Conservation (phyloP, 2,329 filamentous ascomycete genomes). For the Diplodia seriata region DNA sequence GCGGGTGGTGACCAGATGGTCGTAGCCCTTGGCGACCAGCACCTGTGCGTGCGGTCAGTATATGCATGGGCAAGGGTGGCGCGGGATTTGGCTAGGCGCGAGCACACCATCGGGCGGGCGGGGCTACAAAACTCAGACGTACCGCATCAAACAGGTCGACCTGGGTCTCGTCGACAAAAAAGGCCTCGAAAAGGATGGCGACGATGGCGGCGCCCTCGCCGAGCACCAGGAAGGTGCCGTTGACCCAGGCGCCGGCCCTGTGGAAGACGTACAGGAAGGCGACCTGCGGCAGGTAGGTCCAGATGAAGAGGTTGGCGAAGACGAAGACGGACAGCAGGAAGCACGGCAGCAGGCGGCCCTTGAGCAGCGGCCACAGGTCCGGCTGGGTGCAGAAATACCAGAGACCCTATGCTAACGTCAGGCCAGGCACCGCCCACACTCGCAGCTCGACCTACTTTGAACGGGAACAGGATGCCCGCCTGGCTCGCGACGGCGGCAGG, state of each 20-base stretch:
- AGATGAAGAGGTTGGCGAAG: conserved; percentile 84
- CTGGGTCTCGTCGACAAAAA: conserved; percentile 72
- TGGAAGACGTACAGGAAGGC: conserved; percentile 91
- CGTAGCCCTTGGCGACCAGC: conserved; percentile 75
- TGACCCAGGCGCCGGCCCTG: conserved; percentile 81
- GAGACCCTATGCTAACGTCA: conserved; percentile 65
- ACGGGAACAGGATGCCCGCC: conserved; percentile 41
- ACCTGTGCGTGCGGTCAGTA: conserved; percentile 55
- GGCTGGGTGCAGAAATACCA: conserved; percentile 79
- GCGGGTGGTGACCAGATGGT: conserved; percentile 56
- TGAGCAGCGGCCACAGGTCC: conserved; percentile 83
- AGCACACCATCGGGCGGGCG: conserved; percentile 19
- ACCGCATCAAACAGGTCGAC: conserved; percentile 83
- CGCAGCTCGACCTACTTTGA: conserved; percentile 39
- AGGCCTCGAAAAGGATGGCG: conserved; percentile 61
- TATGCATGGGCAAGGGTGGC: background rate
- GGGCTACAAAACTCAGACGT: conserved; percentile 26
- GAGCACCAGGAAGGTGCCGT: conserved; percentile 83
- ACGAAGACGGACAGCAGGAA: conserved; percentile 82
- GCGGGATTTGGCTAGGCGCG: conserved; percentile 7
- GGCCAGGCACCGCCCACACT: conserved; percentile 5
- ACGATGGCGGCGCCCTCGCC: conserved; percentile 68
- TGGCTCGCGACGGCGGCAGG: conserved; percentile 41
- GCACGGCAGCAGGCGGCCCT: conserved; percentile 78
- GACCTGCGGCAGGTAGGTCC: conserved; percentile 87